Evolutionary conservation across 1,139 yeast genomes (phyloP).

Genomic region (Magnusiomyces suaveolens): DNA sequence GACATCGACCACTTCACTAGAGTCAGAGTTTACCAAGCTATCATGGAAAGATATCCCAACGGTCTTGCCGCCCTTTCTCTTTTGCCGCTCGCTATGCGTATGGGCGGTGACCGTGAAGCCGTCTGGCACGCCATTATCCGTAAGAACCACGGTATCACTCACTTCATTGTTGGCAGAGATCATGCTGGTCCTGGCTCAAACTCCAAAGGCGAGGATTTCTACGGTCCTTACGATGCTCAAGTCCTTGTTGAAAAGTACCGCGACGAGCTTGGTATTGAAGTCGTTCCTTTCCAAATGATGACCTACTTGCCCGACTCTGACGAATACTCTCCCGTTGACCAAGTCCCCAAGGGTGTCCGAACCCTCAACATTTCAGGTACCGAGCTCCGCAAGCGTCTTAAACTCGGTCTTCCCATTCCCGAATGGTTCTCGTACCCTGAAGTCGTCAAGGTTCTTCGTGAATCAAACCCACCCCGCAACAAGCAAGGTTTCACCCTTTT

Average conservation of each 20-base stretch:
- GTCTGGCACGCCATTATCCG: constrained; percentile 97
- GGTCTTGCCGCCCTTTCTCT: constrained; percentile 86
- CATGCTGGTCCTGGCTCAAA: constrained; percentile 97
- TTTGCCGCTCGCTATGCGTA: constrained; percentile 93
- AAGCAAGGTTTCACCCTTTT: constrained; percentile 76
- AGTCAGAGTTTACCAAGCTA: constrained; percentile 88
- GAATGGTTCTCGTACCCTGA: constrained; percentile 97
- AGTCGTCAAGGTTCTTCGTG: constrained; percentile 83
- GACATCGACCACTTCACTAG: constrained; percentile 97
- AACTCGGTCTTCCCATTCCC: constrained; percentile 82
- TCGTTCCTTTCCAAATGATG: constrained; percentile 95
- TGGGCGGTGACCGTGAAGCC: constrained; percentile 99
- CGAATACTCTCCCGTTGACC: constrained; percentile 90
- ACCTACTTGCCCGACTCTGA: constrained; percentile 93
- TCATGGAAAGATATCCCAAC: constrained; percentile 83
- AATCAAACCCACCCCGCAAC: constrained; percentile 86
- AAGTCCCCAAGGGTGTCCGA: constrained; percentile 68
- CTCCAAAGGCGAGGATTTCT: constrained; percentile 87
- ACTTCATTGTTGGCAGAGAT: constrained; percentile 95
- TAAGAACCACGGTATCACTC: constrained; percentile 94
- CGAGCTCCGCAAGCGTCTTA: constrained; percentile 78
- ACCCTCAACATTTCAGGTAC: constrained; percentile 94
- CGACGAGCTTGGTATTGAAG: constrained; percentile 74
- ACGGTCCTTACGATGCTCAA: constrained; percentile 97
- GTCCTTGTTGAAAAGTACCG: constrained; percentile 67